A percentile compares a stretch with the other conserved stretches of the same genome.
phyloP scores from a whole-genome alignment of 2,329 filamentous ascomycete species.

The Xylariaceae sp. region DNA sequence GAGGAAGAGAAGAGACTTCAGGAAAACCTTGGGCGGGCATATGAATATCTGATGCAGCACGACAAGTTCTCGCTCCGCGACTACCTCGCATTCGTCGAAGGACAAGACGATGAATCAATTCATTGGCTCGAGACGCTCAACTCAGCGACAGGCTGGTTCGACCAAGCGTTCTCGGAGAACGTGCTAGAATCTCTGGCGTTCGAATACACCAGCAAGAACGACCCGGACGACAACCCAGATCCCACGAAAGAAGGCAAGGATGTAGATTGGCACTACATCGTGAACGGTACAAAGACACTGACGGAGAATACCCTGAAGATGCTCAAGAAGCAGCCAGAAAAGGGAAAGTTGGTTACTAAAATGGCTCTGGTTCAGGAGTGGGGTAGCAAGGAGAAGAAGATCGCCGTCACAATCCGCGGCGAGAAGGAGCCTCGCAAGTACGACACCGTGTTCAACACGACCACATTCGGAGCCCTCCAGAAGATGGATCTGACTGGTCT shows the following conservation, averaged over 20 bases:
- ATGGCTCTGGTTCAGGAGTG: slow-evolving; percentile 12
- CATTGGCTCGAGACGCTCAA: slow-evolving; percentile 21
- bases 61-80: slow-evolving; percentile 7
- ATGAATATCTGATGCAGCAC: slow-evolving; percentile 19
- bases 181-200: slow-evolving; percentile 34
- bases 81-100: slow-evolving; percentile 7
- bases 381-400: slow-evolving; percentile 7
- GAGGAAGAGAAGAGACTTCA: not conserved
- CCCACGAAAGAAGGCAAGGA: not conserved
- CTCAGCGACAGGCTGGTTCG: slow-evolving; percentile 27
- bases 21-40: slow-evolving; percentile 3
- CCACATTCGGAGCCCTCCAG: slow-evolving; percentile 13
- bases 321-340: slow-evolving; percentile 15
- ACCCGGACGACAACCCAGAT: not conserved
- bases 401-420: slow-evolving; percentile 12
- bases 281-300: slow-evolving; percentile 29
- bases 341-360: slow-evolving; percentile 17
- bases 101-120: slow-evolving; percentile 8
- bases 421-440: slow-evolving; percentile 10
- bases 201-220: slow-evolving; percentile 7
- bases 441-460: slow-evolving; percentile 19
- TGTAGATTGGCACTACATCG: slow-evolving; percentile 29
- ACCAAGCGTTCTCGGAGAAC: slow-evolving; percentile 34
- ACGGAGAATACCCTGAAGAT: slow-evolving; percentile 27
- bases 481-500: slow-evolving; percentile 16